Percentiles rank a stretch among this genome's conserved stretches.
These are phyloP conservation scores for Suillus plorans DNA, from an alignment of 768 basidiomycete genomes.

Conservation along the genomic window DNA sequence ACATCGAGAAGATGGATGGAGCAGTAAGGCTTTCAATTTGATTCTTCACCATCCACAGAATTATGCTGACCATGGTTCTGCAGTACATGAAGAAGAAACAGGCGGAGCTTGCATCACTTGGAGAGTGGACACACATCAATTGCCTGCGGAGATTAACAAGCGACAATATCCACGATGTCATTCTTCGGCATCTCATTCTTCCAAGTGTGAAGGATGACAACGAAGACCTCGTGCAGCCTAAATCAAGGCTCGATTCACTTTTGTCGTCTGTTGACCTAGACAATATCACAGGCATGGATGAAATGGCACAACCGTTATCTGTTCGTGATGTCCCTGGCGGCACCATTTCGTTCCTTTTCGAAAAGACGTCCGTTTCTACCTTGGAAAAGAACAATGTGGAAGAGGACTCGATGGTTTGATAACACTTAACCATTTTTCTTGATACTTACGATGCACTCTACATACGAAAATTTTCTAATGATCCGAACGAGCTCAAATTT, in stretches of 20 bases:
- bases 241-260: constrained; percentile 32
- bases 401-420: background rate
- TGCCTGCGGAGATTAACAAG: constrained; percentile 50
- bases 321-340: constrained; percentile 59
- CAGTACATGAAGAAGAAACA: constrained; percentile 72
- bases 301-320: constrained; percentile 32
- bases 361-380: constrained; percentile 43
- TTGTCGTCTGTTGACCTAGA: constrained; percentile 49
- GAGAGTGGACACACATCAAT: constrained; percentile 85
- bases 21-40: constrained; percentile 40
- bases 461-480: background rate
- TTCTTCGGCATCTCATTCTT: constrained; percentile 52
- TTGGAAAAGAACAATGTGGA: constrained; percentile 15
- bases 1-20: constrained; percentile 48
- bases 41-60: background rate
- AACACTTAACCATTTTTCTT: background rate
- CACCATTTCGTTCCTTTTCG: constrained; percentile 75
- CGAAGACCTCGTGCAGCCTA: constrained; percentile 14
- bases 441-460: background rate
- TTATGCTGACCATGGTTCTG: constrained; percentile 3
- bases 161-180: constrained; percentile 60
- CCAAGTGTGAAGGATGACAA: constrained; percentile 16
- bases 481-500: background rate
- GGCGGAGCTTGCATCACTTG: constrained; percentile 65
- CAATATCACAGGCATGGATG: constrained; percentile 40